phyloP scores from a whole-genome alignment of 495 filamentous ascomycete species.

The Neurospora sp. region DNA sequence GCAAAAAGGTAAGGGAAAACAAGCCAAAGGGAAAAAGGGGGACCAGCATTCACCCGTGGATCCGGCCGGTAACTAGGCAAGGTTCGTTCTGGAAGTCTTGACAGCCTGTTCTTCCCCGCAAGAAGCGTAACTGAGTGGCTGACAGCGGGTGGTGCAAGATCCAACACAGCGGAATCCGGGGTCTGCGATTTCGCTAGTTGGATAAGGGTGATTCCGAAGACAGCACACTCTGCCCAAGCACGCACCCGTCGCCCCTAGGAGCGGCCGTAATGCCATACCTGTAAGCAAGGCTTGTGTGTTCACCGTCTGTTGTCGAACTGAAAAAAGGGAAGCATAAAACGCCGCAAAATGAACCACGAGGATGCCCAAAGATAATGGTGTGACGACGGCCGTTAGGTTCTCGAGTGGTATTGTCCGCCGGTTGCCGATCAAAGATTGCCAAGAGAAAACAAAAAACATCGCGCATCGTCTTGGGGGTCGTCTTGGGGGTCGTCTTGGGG shows the following conservation, averaged over 20 bases:
- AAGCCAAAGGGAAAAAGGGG: neutral
- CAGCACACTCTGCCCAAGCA: neutral
- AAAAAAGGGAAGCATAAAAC: neutral
- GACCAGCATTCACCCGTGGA: neutral
- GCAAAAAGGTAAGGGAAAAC: neutral
- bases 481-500: neutral
- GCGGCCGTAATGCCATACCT: neutral
- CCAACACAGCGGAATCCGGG: slow-evolving; percentile 7
- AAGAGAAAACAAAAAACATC: neutral
- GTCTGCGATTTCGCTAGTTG: neutral
- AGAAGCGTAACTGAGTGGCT: neutral
- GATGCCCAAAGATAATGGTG: neutral
- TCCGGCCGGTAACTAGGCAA: neutral
- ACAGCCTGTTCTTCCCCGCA: neutral
- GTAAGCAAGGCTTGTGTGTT: neutral
- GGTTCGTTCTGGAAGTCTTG: neutral
- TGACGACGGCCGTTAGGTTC: neutral
- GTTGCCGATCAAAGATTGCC: neutral
- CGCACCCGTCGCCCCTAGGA: neutral
- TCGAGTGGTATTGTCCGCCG: neutral
- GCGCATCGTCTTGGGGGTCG: neutral
- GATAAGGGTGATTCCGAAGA: neutral
- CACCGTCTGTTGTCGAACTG: neutral
- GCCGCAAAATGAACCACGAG: neutral
- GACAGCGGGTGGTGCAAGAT: neutral